phyloP scores from a whole-genome alignment of 164 flowering plant species.

The Liquidambar formosana region DNA sequence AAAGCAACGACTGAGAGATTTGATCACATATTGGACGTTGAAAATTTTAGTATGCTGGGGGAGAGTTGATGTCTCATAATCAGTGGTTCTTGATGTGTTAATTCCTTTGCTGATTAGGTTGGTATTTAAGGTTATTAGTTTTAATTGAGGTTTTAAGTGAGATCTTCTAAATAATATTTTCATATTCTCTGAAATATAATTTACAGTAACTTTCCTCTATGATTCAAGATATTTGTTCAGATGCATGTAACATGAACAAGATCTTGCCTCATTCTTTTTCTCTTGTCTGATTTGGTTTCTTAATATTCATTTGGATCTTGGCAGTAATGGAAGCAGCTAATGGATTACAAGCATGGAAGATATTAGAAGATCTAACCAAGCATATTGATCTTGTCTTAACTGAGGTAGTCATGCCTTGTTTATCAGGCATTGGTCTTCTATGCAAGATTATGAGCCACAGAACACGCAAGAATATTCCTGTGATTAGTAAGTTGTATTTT shows the following conservation, averaged over 20 bases:
- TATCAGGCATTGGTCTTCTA: slow-evolving; percentile 50
- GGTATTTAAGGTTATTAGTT: no score
- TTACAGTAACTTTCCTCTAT: no score
- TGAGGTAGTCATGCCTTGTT: slow-evolving; percentile 52
- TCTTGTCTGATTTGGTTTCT: not conserved
- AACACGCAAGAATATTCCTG: slow-evolving; percentile 43
- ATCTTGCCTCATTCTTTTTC: not conserved
- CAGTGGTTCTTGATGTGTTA: no score
- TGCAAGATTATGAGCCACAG: slow-evolving; percentile 50
- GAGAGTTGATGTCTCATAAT: no score
- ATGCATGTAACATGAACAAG: not conserved
- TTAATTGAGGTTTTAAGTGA: not conserved
- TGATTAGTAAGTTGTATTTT: slow-evolving; percentile 34
- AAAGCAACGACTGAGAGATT: no score
- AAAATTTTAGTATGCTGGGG: no score
- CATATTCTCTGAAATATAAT: not conserved
- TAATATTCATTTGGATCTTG: not conserved
- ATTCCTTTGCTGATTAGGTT: no score
- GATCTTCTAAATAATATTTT: not conserved
- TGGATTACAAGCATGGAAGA: slow-evolving; percentile 55
- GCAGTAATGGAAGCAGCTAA: slow-evolving; percentile 47
- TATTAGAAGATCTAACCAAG: slow-evolving; percentile 31
- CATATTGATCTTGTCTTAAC: slow-evolving; percentile 49
- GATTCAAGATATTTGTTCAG: no score
- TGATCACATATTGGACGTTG: no score